phyloP scores from a whole-genome alignment of 2,329 filamentous ascomycete genomes.

The Hypoxylon sp. region DNA sequence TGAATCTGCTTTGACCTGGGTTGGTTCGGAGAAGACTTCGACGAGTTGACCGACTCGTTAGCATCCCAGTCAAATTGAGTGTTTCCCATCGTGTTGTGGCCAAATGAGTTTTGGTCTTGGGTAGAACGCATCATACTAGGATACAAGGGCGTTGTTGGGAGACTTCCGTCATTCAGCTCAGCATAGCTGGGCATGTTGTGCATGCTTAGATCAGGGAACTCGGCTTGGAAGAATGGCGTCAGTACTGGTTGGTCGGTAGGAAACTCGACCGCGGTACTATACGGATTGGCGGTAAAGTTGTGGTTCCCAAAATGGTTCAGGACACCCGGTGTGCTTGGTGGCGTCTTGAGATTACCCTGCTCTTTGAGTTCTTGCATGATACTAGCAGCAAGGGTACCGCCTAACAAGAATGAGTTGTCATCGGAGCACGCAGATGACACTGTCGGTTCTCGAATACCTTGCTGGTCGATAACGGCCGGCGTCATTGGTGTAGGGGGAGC shows the following conservation, averaged over 20 bases:
- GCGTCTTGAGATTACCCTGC: conserved; percentile 65
- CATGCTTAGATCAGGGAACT: conserved; percentile 60
- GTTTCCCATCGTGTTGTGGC: conserved; percentile 54
- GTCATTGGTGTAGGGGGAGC: conserved; percentile 66
- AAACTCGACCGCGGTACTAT: conserved; percentile 46
- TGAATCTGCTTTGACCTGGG: conserved; percentile 59
- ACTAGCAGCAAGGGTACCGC: conserved; percentile 39
- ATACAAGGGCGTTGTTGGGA: conserved; percentile 64
- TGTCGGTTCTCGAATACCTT: conserved; percentile 57
- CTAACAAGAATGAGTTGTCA: conserved; percentile 52
- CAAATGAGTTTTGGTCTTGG: conserved; percentile 54
- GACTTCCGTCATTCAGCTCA: conserved; percentile 57
- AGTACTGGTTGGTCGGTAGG: conserved; percentile 63
- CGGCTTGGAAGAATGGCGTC: conserved; percentile 63
- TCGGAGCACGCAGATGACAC: conserved; percentile 57
- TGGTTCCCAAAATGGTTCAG: conserved; percentile 58
- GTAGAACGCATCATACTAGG: conserved; percentile 58
- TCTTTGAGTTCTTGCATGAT: conserved; percentile 48
- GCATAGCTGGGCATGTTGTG: conserved; percentile 61
- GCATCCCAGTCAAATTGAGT: conserved; percentile 67
- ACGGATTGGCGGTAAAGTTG: conserved; percentile 55
- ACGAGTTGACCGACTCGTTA: conserved; percentile 57
- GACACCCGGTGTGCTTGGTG: conserved; percentile 66
- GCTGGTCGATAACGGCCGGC: conserved; percentile 58
- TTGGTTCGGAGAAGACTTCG: conserved; percentile 55